These are phyloP conservation scores for Podaxis sp. DNA, from an alignment of 768 basidiomycete species.

Conservation along the genomic window DNA sequence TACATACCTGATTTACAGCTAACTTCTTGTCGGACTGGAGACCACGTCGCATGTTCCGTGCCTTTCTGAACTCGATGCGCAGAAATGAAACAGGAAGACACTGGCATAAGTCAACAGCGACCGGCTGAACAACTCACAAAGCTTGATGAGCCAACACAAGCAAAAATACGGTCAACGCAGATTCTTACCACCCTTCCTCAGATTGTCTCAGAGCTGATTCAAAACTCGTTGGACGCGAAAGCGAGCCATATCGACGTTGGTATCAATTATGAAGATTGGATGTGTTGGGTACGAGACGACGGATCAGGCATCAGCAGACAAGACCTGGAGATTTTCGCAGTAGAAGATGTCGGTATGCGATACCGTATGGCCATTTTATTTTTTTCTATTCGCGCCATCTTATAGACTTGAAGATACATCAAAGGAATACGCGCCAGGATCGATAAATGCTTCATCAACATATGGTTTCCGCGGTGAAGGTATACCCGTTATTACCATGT, in stretches of 20 bases:
- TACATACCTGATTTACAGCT: neutral
- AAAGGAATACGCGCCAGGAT: constrained; percentile 57
- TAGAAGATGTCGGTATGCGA: constrained; percentile 51
- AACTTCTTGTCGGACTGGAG: neutral
- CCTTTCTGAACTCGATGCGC: neutral
- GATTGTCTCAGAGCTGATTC: constrained; percentile 81
- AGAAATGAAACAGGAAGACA: neutral
- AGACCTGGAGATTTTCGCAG: constrained; percentile 54
- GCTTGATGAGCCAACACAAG: constrained; percentile 63
- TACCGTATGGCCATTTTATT: constrained; percentile 60
- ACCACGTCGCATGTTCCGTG: neutral
- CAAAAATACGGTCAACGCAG: constrained; percentile 77
- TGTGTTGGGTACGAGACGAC: constrained; percentile 84
- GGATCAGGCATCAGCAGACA: constrained; percentile 73
- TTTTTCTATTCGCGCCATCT: neutral
- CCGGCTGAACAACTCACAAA: constrained; percentile 31
- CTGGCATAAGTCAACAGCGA: neutral
- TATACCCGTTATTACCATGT: constrained; percentile 25
- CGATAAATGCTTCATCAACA: constrained; percentile 53
- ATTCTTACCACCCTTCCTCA: constrained; percentile 81
- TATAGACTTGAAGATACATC: constrained; percentile 56
- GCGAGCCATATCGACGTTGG: constrained; percentile 70
- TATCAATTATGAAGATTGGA: constrained; percentile 76
- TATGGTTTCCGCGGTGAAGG: constrained; percentile 97
- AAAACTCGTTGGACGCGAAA: constrained; percentile 86